A percentile compares a stretch with the other conserved stretches of the same genome.
These are phyloP conservation scores for Sporodiniella umbellata DNA, from an alignment of 371 early-diverging fungal species.

Conservation along the genomic window DNA sequence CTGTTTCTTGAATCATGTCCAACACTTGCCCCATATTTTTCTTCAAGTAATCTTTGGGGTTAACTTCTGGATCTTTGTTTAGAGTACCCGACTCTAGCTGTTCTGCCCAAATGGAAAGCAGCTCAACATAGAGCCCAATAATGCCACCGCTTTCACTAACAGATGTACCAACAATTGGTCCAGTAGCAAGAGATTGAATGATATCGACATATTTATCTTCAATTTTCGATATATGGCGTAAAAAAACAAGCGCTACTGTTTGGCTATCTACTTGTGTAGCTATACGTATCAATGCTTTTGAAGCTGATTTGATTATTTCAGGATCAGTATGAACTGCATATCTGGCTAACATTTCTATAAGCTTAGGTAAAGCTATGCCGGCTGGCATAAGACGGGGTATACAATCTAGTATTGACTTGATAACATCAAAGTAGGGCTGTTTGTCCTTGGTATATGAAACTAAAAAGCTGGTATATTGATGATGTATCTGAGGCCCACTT, in stretches of 20 bases:
- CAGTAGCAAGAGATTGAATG: slow-evolving; percentile 39
- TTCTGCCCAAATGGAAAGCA: slow-evolving; percentile 39
- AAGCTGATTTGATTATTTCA: slow-evolving; percentile 65
- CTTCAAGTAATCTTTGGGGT: slow-evolving; percentile 6
- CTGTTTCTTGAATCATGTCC: slow-evolving; percentile 65
- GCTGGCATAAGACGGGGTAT: slow-evolving; percentile 75
- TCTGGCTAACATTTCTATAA: slow-evolving; percentile 77
- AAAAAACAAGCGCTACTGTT: slow-evolving; percentile 53
- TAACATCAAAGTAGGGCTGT: slow-evolving; percentile 66
- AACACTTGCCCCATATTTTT: slow-evolving; percentile 29
- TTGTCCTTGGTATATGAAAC: slow-evolving; percentile 65
- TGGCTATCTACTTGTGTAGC: slow-evolving; percentile 64
- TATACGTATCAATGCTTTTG: slow-evolving; percentile 65
- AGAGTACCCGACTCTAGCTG: slow-evolving; percentile 27
- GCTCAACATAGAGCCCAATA: slow-evolving; percentile 38
- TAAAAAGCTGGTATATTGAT: slow-evolving; percentile 58
- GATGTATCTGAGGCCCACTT: slow-evolving; percentile 47
- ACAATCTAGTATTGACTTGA: slow-evolving; percentile 64
- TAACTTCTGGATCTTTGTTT: slow-evolving; percentile 3
- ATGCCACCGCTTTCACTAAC: slow-evolving; percentile 25
- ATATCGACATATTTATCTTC: slow-evolving; percentile 61
- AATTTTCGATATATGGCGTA: slow-evolving; percentile 55
- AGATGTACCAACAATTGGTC: slow-evolving; percentile 16
- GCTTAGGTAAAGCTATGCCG: slow-evolving; percentile 51
- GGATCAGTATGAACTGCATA: slow-evolving; percentile 85